Conservation (phyloP, 306 rosid genomes). For the Cercis canadensis region DNA sequence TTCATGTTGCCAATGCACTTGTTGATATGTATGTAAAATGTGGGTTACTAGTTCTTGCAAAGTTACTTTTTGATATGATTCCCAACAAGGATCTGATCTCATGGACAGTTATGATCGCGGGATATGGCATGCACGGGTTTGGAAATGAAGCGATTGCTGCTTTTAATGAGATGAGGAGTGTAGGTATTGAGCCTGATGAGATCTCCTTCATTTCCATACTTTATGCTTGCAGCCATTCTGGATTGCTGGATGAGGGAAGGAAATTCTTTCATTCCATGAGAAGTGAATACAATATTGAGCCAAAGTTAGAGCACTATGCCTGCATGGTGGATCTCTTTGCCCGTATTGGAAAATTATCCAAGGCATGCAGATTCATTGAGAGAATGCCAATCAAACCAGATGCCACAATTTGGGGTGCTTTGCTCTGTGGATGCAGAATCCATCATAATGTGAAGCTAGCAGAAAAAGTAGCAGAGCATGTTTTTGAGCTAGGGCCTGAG, state of each 20-base stretch:
- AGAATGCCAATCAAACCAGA: conserved; percentile 68
- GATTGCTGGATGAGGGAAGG: conserved; percentile 72
- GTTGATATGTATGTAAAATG: conserved; percentile 76
- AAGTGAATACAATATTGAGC: conserved; percentile 52
- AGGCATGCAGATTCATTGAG: conserved; percentile 63
- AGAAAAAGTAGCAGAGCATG: conserved; percentile 73
- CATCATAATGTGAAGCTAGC: conserved; percentile 72
- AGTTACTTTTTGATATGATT: conserved; percentile 52
- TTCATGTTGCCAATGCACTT: conserved; percentile 62
- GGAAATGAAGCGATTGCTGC: conserved; percentile 68
- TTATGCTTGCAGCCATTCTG: conserved; percentile 75
- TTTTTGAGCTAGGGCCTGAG: conserved; percentile 74
- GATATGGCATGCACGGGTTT: conserved; percentile 80
- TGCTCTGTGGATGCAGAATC: conserved; percentile 75
- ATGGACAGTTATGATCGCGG: conserved; percentile 75
- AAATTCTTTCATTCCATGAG: conserved; percentile 55
- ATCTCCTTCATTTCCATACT: conserved; percentile 69
- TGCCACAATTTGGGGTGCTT: conserved; percentile 75
- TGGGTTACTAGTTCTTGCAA: conserved; percentile 63
- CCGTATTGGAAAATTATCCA: conserved; percentile 63
- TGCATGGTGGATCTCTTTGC: conserved; percentile 83
- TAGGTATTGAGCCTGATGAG: conserved; percentile 63
- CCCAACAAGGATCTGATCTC: conserved; percentile 64
- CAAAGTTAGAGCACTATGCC: conserved; percentile 67
- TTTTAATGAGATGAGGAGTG: conserved; percentile 57